A percentile compares a stretch with the other conserved stretches of the same genome.
phyloP scores from a whole-genome alignment of 495 filamentous ascomycete genomes.

The Delitschia confertaspora region DNA sequence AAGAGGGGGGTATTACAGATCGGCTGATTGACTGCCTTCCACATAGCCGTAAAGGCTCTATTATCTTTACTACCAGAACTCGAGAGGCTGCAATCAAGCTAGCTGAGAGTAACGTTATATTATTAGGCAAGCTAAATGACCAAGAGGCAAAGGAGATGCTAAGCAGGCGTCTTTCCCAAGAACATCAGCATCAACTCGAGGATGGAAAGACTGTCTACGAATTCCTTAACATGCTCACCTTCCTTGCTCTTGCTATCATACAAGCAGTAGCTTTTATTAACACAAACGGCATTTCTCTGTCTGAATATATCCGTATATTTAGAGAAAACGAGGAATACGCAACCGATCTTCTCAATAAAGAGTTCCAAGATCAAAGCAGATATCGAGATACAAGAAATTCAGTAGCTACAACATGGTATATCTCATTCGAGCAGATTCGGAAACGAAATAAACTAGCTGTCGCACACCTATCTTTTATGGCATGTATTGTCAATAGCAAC shows the following conservation, averaged over 20 bases:
- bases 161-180: constrained; percentile 24
- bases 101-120: constrained; percentile 5
- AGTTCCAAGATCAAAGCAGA: constrained; percentile 41
- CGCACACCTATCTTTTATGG: constrained; percentile 38
- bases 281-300: constrained; percentile 32
- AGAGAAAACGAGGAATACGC: constrained; percentile 36
- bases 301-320: constrained; percentile 39
- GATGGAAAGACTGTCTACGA: neutral
- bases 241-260: constrained; percentile 41
- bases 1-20: neutral
- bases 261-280: constrained; percentile 43
- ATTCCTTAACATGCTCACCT: constrained; percentile 2
- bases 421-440: constrained; percentile 44
- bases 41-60: constrained; percentile 6
- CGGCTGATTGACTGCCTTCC: constrained; percentile 15
- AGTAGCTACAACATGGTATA: constrained; percentile 46
- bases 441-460: constrained; percentile 27
- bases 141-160: constrained; percentile 24
- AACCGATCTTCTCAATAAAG: constrained; percentile 40
- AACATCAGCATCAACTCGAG: constrained; percentile 16
- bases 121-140: constrained; percentile 11
- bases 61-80: constrained; percentile 17
- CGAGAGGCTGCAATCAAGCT: neutral
- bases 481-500: constrained; percentile 37
- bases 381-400: constrained; percentile 42